A percentile compares a stretch with the other conserved stretches of the same genome.
Conservation (phyloP, 2,329 filamentous ascomycete genomes). For the Cadophora sp. region DNA sequence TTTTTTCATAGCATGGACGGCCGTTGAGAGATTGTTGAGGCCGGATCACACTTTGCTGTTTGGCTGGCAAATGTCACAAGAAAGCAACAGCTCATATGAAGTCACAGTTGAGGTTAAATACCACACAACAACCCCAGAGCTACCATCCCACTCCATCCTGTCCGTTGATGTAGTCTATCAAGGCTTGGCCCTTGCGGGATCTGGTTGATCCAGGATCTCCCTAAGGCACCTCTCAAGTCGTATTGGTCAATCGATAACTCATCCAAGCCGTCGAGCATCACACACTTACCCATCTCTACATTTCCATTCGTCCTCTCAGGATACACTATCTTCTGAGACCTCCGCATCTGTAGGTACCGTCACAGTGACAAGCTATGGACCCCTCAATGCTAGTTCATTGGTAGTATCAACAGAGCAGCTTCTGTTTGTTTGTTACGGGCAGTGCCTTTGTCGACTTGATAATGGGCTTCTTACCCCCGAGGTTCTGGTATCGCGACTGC, state of each 20-base stretch:
- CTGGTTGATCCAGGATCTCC: background rate
- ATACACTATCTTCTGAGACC: background rate
- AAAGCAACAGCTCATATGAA: background rate
- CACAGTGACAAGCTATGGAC: constrained; percentile 15
- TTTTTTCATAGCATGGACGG: too few relatives aligned
- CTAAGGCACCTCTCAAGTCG: background rate
- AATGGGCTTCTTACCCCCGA: background rate
- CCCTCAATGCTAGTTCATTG: constrained; percentile 9
- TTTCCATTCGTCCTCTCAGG: background rate
- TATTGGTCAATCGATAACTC: background rate
- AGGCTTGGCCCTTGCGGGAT: constrained; percentile 11
- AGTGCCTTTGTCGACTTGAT: background rate
- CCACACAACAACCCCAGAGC: background rate
- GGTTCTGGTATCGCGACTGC: background rate
- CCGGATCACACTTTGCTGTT: too few relatives aligned
- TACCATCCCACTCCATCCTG: background rate
- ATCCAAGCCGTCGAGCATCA: background rate
- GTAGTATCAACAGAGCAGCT: constrained; percentile 6
- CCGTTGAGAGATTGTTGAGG: too few relatives aligned
- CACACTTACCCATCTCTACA: background rate
- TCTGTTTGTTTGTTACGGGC: background rate
- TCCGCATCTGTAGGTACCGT: background rate
- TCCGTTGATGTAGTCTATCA: background rate
- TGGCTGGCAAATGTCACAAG: background rate
- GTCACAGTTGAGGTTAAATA: background rate